Evolutionary conservation across 2,329 filamentous ascomycete genomes (phyloP).

Genomic region (Tolypocladium guangdongense): DNA sequence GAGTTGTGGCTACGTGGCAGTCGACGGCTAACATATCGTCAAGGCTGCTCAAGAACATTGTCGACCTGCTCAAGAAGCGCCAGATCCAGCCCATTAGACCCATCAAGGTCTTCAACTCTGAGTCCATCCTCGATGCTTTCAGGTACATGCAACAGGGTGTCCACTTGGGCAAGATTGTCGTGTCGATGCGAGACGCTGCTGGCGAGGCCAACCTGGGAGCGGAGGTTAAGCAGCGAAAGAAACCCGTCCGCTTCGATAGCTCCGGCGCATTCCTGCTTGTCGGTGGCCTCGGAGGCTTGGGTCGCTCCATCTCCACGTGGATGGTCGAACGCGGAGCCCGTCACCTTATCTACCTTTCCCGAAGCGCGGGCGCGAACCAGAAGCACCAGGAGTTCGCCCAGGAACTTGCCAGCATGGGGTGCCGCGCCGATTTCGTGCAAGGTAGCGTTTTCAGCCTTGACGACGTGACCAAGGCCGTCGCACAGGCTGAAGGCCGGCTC

Average conservation of each 20-base stretch:
- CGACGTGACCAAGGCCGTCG: not conserved
- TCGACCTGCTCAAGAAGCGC: not conserved
- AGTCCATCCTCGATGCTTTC: not conserved
- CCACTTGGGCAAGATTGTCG: not conserved
- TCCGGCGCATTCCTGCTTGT: not conserved
- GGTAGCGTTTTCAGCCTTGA: not conserved
- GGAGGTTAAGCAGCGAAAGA: not conserved
- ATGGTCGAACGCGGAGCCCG: not conserved
- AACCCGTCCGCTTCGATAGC: not conserved
- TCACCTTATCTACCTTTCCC: not conserved
- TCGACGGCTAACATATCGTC: not conserved
- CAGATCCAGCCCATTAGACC: not conserved
- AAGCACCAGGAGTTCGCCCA: not conserved
- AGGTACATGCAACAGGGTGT: not conserved
- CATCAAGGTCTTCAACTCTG: not conserved
- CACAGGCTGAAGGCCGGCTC: not conserved
- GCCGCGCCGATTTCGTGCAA: not conserved
- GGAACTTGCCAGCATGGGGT: not conserved
- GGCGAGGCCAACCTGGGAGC: not conserved
- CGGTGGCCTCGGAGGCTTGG: not conserved
- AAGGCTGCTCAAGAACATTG: not conserved
- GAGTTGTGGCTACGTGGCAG: not conserved
- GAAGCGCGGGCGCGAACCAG: not conserved
- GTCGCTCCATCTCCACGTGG: not conserved
- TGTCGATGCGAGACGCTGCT: not conserved